Conservation (phyloP, 2,329 filamentous ascomycete species). For the Hypomyces perniciosus region DNA sequence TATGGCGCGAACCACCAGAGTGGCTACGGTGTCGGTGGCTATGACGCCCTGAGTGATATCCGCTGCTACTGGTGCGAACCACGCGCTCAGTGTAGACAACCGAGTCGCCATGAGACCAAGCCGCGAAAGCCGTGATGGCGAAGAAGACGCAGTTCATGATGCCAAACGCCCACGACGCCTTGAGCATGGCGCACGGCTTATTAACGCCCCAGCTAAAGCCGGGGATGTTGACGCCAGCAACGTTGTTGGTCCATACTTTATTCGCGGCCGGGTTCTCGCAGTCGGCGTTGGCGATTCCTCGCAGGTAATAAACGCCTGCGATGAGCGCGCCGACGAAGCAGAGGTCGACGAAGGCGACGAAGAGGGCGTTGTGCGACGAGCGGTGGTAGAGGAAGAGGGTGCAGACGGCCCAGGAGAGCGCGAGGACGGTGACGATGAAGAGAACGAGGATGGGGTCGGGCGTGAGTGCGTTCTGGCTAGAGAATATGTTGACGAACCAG, state of each 20-base stretch:
- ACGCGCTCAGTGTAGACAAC: slow-evolving; percentile 31
- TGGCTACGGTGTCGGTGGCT: slow-evolving; percentile 36
- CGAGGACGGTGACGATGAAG: slow-evolving; percentile 62
- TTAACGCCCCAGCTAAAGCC: slow-evolving; percentile 50
- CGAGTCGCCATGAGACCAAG: slow-evolving; percentile 52
- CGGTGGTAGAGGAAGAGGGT: slow-evolving; percentile 64
- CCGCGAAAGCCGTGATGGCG: slow-evolving; percentile 67
- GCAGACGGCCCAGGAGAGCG: slow-evolving; percentile 56
- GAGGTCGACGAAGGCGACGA: slow-evolving; percentile 56
- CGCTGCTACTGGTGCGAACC: slow-evolving; percentile 21
- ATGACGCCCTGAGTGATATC: slow-evolving; percentile 35
- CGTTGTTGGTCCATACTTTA: slow-evolving; percentile 47
- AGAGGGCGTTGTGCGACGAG: slow-evolving; percentile 52
- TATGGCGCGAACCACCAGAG: slow-evolving; percentile 32
- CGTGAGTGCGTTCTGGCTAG: slow-evolving; percentile 50
- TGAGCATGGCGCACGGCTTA: slow-evolving; percentile 87
- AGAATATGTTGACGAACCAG: slow-evolving; percentile 59
- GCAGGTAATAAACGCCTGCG: slow-evolving; percentile 53
- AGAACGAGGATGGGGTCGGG: slow-evolving; percentile 59
- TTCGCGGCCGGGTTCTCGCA: slow-evolving; percentile 56
- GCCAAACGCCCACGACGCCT: slow-evolving; percentile 79
- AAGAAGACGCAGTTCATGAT: slow-evolving; percentile 87
- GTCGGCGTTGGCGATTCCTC: slow-evolving; percentile 55
- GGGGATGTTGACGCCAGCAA: slow-evolving; percentile 56
- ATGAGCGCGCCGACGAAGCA: slow-evolving; percentile 59